phyloP scores from a whole-genome alignment of 352 stramenopile species.

The Phytophthora tubulina region DNA sequence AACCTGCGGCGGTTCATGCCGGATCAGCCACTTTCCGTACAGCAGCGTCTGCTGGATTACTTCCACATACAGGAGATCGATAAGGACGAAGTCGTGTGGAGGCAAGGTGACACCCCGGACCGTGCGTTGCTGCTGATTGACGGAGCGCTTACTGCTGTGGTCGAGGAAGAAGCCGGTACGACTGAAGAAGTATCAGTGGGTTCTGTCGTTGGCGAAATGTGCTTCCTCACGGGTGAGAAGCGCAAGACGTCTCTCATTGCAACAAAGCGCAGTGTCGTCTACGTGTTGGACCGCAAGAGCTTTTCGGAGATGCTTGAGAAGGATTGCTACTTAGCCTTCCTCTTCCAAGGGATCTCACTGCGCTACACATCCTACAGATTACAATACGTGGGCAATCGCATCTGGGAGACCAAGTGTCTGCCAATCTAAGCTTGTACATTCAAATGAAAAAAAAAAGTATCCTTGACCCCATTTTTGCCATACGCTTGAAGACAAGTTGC shows the following conservation, averaged over 20 bases:
- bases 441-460: not conserved
- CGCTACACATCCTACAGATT: constrained; percentile 80
- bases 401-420: constrained; percentile 88
- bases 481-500: not conserved
- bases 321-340: constrained; percentile 74
- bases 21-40: constrained; percentile 65
- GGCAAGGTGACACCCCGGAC: constrained; percentile 67
- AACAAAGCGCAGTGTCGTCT: constrained; percentile 67
- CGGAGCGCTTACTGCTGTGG: constrained; percentile 68
- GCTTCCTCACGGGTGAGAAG: constrained; percentile 83
- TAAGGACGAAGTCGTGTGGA: constrained; percentile 72
- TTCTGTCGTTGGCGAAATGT: constrained; percentile 83
- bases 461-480: no score
- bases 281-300: constrained; percentile 64
- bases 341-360: constrained; percentile 80
- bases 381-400: constrained; percentile 86
- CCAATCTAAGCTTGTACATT: constrained; percentile 56
- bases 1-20: constrained; percentile 77
- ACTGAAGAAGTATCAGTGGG: constrained; percentile 76
- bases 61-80: constrained; percentile 74
- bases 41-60: constrained; percentile 78
- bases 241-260: constrained; percentile 82
- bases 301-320: constrained; percentile 74
- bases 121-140: constrained; percentile 70
- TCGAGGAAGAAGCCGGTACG: constrained; percentile 84